Percentiles rank a stretch among this genome's conserved stretches.
Conservation (phyloP, 2,329 filamentous ascomycete species). For the Claviceps paspali region DNA sequence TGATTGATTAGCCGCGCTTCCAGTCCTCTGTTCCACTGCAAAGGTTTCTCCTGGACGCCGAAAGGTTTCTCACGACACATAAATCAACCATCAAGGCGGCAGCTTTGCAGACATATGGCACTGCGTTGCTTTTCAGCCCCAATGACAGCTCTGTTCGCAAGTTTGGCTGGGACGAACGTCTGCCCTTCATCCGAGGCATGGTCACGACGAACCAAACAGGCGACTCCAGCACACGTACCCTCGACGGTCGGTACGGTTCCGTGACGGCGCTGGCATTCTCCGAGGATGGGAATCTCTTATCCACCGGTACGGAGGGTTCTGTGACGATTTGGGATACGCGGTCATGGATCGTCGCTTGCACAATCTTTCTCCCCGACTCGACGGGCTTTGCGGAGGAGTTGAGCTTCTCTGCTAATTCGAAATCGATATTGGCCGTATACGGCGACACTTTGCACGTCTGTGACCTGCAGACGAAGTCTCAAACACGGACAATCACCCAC, state of each 20-base stretch:
- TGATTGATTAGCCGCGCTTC: background rate
- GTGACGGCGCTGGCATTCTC: constrained; percentile 7
- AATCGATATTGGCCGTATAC: constrained; percentile 5
- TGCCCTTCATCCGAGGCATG: constrained; percentile 8
- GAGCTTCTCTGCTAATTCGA: constrained; percentile 7
- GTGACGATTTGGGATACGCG: constrained; percentile 4
- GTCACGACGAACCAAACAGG: constrained; percentile 6
- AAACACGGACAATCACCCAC: constrained; percentile 1
- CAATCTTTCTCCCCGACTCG: constrained; percentile 6
- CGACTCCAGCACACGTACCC: constrained; percentile 5
- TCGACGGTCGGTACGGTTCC: constrained; percentile 6
- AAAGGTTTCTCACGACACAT: constrained; percentile 12
- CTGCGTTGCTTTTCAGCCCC: constrained; percentile 18
- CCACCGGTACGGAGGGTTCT: constrained; percentile 6
- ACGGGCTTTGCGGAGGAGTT: constrained; percentile 6
- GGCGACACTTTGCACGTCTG: constrained; percentile 6
- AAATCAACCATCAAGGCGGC: constrained; percentile 13
- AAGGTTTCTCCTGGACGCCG: constrained; percentile 14
- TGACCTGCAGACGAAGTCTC: constrained; percentile 5
- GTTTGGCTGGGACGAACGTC: constrained; percentile 8
- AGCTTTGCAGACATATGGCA: constrained; percentile 19
- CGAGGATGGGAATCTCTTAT: constrained; percentile 5
- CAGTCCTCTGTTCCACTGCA: constrained; percentile 5
- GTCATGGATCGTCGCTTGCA: constrained; percentile 3
- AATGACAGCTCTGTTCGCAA: constrained; percentile 8